Evolutionary conservation across 2,329 filamentous ascomycete species (phyloP).

Genomic region (Emergomyces orientalis): DNA sequence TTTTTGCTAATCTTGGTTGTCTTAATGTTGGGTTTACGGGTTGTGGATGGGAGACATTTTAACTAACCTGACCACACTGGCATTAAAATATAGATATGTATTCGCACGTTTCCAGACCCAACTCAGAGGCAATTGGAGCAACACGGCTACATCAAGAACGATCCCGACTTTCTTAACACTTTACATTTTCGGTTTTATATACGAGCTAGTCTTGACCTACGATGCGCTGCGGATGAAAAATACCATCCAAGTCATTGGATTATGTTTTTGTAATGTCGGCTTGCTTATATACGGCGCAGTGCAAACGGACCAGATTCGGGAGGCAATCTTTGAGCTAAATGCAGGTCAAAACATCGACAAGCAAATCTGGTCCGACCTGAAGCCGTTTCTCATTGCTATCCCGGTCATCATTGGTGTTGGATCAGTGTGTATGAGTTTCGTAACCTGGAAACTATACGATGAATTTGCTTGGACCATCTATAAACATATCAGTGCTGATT

Average conservation of each 20-base stretch:
- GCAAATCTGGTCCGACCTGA: constrained; percentile 59
- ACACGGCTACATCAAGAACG: constrained; percentile 44
- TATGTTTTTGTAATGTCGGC: constrained; percentile 85
- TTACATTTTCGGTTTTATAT: constrained; percentile 95
- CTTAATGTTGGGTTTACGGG: too few relatives aligned
- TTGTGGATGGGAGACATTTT: background rate
- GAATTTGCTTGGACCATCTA: constrained; percentile 99
- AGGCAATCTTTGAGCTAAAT: constrained; percentile 54
- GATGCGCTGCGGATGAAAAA: constrained; percentile 92
- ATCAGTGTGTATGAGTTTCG: constrained; percentile 61
- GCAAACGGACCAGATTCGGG: constrained; percentile 80
- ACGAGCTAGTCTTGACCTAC: constrained; percentile 81
- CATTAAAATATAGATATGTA: constrained; percentile 59
- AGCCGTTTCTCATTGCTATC: constrained; percentile 73
- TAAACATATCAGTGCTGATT: constrained; percentile 96
- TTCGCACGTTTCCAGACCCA: constrained; percentile 72
- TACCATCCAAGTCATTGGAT: constrained; percentile 94
- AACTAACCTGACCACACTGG: too few relatives aligned
- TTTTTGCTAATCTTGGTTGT: constrained; percentile 14
- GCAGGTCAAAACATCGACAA: constrained; percentile 36
- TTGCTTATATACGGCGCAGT: constrained; percentile 88
- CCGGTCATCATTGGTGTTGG: constrained; percentile 72
- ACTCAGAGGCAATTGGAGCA: constrained; percentile 35
- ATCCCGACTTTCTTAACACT: constrained; percentile 94
- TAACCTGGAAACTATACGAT: constrained; percentile 93